These are phyloP conservation scores for Talaromyces proteolyticus DNA, from an alignment of 495 filamentous ascomycete genomes.

Conservation along the genomic window DNA sequence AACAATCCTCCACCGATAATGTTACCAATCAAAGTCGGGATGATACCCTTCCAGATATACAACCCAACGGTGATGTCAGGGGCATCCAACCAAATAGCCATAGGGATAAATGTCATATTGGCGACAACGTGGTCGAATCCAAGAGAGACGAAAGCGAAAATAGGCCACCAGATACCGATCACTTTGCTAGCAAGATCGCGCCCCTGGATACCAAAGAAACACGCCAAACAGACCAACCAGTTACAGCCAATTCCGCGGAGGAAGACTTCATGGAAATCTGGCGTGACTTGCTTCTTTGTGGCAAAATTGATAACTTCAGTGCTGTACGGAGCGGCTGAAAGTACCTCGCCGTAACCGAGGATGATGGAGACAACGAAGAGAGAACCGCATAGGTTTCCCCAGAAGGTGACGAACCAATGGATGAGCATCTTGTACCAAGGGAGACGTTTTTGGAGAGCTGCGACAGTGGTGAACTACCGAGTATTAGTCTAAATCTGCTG, in stretches of 20 bases:
- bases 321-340: constrained; percentile 44
- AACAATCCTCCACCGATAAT: constrained; percentile 50
- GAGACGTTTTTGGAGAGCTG: constrained; percentile 45
- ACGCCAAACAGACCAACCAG: constrained; percentile 58
- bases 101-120: constrained; percentile 60
- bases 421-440: constrained; percentile 41
- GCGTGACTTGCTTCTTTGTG: constrained; percentile 48
- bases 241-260: constrained; percentile 57
- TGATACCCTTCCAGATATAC: constrained; percentile 62
- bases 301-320: constrained; percentile 44
- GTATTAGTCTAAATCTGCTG: too few relatives aligned
- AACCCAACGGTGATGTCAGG: constrained; percentile 43
- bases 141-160: constrained; percentile 53
- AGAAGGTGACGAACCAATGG: constrained; percentile 53
- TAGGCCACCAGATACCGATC: constrained; percentile 58
- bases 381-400: constrained; percentile 54
- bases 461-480: constrained; percentile 46
- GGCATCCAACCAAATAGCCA: constrained; percentile 47
- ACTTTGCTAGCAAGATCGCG: constrained; percentile 52
- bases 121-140: constrained; percentile 59
- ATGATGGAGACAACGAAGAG: constrained; percentile 54
- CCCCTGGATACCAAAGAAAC: constrained; percentile 51
- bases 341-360: constrained; percentile 53
- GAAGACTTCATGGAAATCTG: constrained; percentile 54
- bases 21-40: constrained; percentile 53